Conservation (phyloP, 805 yeast genomes). For the Lachancea quebecensis region DNA sequence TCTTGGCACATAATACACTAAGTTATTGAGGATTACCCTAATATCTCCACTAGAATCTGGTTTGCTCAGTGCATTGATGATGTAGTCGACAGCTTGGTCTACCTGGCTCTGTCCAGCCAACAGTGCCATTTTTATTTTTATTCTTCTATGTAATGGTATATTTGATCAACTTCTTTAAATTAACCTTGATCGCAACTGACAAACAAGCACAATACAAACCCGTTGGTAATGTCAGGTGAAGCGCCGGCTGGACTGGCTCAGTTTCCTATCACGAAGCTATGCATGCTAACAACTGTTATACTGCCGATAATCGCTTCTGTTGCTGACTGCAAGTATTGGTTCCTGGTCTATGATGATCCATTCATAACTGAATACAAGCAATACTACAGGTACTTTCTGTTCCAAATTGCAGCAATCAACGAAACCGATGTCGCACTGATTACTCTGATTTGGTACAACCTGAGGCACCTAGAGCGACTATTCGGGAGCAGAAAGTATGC, state of each 20-base stretch:
- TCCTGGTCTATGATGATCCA: constrained; percentile 35
- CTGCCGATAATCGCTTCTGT: constrained; percentile 26
- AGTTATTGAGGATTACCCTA: constrained; percentile 15
- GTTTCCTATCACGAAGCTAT: constrained; percentile 26
- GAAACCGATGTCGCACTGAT: constrained; percentile 50
- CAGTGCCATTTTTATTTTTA: neutral
- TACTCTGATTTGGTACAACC: constrained; percentile 42
- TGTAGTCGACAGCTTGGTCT: constrained; percentile 4
- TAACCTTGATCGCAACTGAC: neutral
- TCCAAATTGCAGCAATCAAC: constrained; percentile 48
- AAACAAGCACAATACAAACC: neutral
- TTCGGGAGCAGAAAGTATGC: constrained; percentile 51
- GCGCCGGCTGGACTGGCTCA: constrained; percentile 18
- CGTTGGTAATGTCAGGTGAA: constrained; percentile 15
- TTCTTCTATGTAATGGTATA: neutral
- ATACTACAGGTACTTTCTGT: constrained; percentile 46
- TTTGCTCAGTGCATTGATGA: constrained; percentile 1
- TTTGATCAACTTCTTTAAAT: neutral
- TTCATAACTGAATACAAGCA: constrained; percentile 48
- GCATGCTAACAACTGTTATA: constrained; percentile 21
- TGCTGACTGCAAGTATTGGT: constrained; percentile 23
- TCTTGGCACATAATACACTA: constrained; percentile 26
- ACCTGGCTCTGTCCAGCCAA: neutral
- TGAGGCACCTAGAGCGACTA: constrained; percentile 50
- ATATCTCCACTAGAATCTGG: neutral